These are phyloP conservation scores for Fusarium longipes DNA, from an alignment of 2,329 filamentous ascomycete genomes.

Conservation along the genomic window DNA sequence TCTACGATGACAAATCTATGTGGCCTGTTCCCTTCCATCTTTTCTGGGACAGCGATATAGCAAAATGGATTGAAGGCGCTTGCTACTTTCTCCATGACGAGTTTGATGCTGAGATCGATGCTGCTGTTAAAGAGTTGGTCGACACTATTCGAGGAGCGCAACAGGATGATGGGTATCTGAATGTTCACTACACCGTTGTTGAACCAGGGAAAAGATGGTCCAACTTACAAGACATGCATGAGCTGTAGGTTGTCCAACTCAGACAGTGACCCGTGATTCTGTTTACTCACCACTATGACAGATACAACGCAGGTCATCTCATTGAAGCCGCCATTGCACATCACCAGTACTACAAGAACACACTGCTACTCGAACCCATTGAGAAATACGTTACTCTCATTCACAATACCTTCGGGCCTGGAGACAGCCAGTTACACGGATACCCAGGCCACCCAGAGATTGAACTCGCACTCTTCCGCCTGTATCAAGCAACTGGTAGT, in stretches of 20 bases:
- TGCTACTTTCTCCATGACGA: conserved; percentile 24
- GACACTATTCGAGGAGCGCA: conserved; percentile 68
- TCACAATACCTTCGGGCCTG: conserved; percentile 62
- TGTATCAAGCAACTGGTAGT: conserved; percentile 52
- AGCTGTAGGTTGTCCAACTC: conserved; percentile 57
- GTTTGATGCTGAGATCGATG: conserved; percentile 29
- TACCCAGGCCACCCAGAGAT: conserved; percentile 65
- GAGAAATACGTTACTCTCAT: conserved; percentile 58
- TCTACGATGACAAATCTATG: conserved; percentile 60
- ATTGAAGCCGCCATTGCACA: conserved; percentile 72
- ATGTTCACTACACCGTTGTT: conserved; percentile 71
- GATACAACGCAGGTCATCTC: conserved; percentile 71
- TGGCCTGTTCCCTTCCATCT: conserved; percentile 69
- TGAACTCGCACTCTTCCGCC: conserved; percentile 59
- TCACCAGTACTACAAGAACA: conserved; percentile 62
- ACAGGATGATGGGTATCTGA: conserved; percentile 70
- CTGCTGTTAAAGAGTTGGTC: conserved; percentile 58
- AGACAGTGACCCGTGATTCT: background rate
- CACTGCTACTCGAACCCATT: conserved; percentile 55
- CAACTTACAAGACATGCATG: conserved; percentile 71
- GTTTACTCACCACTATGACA: background rate
- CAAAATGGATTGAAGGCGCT: conserved; percentile 35
- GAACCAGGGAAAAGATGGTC: conserved; percentile 66
- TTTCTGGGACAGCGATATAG: conserved; percentile 65
- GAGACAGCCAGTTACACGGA: conserved; percentile 61